Conservation (phyloP, 768 basidiomycete species). For the Crucibulum laeve region DNA sequence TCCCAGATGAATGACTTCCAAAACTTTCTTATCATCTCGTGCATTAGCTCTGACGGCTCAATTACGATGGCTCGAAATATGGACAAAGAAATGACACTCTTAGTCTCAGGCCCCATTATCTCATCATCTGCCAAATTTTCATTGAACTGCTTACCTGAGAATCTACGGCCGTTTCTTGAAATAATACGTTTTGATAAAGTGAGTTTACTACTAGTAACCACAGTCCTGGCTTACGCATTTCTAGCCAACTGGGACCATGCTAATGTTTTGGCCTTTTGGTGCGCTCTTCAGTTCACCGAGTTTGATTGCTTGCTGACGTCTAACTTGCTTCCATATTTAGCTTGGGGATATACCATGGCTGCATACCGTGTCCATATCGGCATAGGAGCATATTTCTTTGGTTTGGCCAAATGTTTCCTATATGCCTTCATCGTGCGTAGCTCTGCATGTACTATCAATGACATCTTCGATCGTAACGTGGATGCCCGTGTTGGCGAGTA, state of each 20-base stretch:
- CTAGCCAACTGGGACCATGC: slow-evolving; percentile 44
- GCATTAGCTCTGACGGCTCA: too few relatives aligned
- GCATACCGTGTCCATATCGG: slow-evolving; percentile 31
- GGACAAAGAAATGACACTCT: too few relatives aligned
- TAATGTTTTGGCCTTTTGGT: slow-evolving; percentile 56
- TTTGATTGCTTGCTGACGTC: background rate
- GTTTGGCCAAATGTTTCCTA: slow-evolving; percentile 29
- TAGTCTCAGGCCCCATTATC: slow-evolving; percentile 12
- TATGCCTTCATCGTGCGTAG: slow-evolving; percentile 37
- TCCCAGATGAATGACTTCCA: too few relatives aligned
- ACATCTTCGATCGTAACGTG: slow-evolving; percentile 48
- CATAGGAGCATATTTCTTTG: slow-evolving; percentile 21
- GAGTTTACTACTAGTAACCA: background rate
- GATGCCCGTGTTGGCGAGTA: slow-evolving; percentile 49
- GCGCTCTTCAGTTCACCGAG: slow-evolving; percentile 1
- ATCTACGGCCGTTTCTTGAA: slow-evolving; percentile 39
- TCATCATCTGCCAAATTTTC: slow-evolving; percentile 22
- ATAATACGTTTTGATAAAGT: slow-evolving; percentile 49
- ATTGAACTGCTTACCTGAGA: slow-evolving; percentile 23
- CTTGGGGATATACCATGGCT: slow-evolving; percentile 50
- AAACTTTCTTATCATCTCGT: too few relatives aligned
- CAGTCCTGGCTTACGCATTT: background rate
- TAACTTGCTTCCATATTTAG: slow-evolving; percentile 15
- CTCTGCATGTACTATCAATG: slow-evolving; percentile 53
- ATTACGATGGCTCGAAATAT: too few relatives aligned